These are phyloP conservation scores for Boletellus sp. DNA, from an alignment of 1,284 basidiomycete species.

Conservation along the genomic window DNA sequence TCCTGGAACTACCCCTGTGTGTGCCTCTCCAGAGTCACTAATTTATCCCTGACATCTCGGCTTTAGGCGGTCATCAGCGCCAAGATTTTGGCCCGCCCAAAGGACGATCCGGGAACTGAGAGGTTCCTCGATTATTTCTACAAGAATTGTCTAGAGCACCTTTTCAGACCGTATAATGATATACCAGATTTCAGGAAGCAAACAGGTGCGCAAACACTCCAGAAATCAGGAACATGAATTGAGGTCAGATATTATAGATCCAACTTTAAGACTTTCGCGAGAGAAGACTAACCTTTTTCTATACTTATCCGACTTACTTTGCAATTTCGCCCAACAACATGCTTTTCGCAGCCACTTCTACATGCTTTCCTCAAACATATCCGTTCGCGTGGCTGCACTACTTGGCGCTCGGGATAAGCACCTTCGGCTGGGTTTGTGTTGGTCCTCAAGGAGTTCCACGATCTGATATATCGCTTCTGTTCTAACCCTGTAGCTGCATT, in stretches of 20 bases:
- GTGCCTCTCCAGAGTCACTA: conserved; percentile 9
- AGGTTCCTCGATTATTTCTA: conserved; percentile 93
- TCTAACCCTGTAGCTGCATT: conserved; percentile 62
- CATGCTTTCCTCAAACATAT: conserved; percentile 77
- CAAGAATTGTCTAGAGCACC: conserved; percentile 65
- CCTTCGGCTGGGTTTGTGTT: conserved; percentile 73
- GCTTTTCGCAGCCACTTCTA: conserved; percentile 89
- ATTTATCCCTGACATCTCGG: conserved; percentile 5
- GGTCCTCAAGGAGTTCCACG: not conserved
- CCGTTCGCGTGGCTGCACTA: conserved; percentile 72
- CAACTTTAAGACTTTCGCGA: conserved; percentile 54
- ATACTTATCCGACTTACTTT: conserved; percentile 86
- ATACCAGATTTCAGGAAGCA: conserved; percentile 73
- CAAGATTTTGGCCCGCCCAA: conserved; percentile 54
- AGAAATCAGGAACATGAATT: not conserved
- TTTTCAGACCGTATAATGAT: conserved; percentile 79
- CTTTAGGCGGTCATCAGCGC: conserved; percentile 28
- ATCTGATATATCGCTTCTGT: conserved; percentile 13
- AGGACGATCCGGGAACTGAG: conserved; percentile 84
- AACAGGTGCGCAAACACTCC: conserved; percentile 44
- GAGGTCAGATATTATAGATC: conserved; percentile 37
- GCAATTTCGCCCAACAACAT: conserved; percentile 86
- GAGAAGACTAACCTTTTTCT: conserved; percentile 77
- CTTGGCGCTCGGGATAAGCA: conserved; percentile 87
- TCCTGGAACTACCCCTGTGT: conserved; percentile 37